These are phyloP conservation scores for Massarina eburnea DNA, from an alignment of 2,329 filamentous ascomycete species.

Conservation along the genomic window DNA sequence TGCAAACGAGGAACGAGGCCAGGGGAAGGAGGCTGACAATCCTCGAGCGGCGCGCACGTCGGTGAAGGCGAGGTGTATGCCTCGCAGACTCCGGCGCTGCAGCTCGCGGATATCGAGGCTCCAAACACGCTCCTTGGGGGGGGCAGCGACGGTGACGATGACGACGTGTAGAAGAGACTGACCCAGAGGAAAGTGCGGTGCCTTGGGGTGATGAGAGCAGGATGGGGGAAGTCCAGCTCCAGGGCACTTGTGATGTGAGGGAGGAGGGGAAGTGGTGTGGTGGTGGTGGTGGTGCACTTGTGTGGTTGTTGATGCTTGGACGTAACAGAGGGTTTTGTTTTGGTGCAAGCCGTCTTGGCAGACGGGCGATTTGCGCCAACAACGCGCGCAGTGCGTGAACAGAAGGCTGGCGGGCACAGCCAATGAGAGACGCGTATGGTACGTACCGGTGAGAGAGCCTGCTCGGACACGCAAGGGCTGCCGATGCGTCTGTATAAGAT, in stretches of 20 bases:
- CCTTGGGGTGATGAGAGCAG: constrained; percentile 25
- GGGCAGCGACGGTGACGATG: constrained; percentile 39
- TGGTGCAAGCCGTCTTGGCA: constrained; percentile 29
- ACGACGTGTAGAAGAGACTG: constrained; percentile 32
- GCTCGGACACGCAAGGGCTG: constrained; percentile 22
- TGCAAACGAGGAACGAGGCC: constrained; percentile 14
- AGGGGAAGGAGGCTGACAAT: constrained; percentile 24
- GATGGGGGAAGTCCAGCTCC: constrained; percentile 36
- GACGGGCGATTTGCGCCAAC: constrained; percentile 26
- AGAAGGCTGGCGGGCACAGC: constrained; percentile 34
- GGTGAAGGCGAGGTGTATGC: constrained; percentile 20
- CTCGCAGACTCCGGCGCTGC: constrained; percentile 22
- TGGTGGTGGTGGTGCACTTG: constrained; percentile 27
- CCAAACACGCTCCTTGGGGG: constrained; percentile 34
- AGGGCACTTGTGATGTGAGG: constrained; percentile 24
- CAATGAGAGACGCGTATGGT: constrained; percentile 34
- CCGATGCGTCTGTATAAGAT: neutral
- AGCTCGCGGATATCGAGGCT: constrained; percentile 31
- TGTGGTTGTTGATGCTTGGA: constrained; percentile 38
- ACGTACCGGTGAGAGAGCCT: constrained; percentile 27
- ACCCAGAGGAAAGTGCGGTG: constrained; percentile 30
- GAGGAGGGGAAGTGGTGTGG: constrained; percentile 18
- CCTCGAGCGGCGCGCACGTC: constrained; percentile 22
- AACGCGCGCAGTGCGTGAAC: constrained; percentile 29
- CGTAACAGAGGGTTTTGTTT: constrained; percentile 39